phyloP scores from a whole-genome alignment of 306 rosid species.

The Prunus padus region DNA sequence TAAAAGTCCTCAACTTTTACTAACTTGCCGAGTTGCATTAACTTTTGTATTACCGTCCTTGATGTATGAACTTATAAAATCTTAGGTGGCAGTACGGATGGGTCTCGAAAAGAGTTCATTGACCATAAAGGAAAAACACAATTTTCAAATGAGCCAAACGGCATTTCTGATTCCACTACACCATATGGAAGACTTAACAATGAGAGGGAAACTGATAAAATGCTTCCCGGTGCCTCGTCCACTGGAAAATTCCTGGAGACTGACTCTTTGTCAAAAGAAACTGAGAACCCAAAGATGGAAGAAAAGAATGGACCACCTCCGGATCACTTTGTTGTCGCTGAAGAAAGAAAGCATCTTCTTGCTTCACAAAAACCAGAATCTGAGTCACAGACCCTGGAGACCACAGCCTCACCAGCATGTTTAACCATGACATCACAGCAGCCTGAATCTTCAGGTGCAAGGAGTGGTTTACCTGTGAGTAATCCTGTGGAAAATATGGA shows the following conservation, averaged over 20 bases:
- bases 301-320: constrained; percentile 46
- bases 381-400: constrained; percentile 62
- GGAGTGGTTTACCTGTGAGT: constrained; percentile 48
- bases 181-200: constrained; percentile 61
- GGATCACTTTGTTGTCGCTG: constrained; percentile 46
- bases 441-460: constrained; percentile 51
- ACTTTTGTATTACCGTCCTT: constrained; percentile 5
- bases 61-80: constrained; percentile 24
- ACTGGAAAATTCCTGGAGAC: constrained; percentile 59
- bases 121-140: constrained; percentile 75
- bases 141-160: constrained; percentile 59
- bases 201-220: constrained; percentile 57
- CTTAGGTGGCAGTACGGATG: constrained; percentile 54
- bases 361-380: constrained; percentile 48
- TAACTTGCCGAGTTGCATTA: neutral
- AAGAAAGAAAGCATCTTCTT: constrained; percentile 48
- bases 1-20: neutral
- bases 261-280: constrained; percentile 59
- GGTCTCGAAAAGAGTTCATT: constrained; percentile 55
- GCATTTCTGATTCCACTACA: constrained; percentile 50
- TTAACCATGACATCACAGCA: constrained; percentile 43
- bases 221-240: constrained; percentile 44
- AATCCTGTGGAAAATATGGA: constrained; percentile 57
- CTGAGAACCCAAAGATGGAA: constrained; percentile 55
- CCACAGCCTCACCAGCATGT: constrained; percentile 43